Base-by-base conservation (phyloP, 2,329 filamentous ascomycete species). In the Fusarium ramigenum region DNA sequence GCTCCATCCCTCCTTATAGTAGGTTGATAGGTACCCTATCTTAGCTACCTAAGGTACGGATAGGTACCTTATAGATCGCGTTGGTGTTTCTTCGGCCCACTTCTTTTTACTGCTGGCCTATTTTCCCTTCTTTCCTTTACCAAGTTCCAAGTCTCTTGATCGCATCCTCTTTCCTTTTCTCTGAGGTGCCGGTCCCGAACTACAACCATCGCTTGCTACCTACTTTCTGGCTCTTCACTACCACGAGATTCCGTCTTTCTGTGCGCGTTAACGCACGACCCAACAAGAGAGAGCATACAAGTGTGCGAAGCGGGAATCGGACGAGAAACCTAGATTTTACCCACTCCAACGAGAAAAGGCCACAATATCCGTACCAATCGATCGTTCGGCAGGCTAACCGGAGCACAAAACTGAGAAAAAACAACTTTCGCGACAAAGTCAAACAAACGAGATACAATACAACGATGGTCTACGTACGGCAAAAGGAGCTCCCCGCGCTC, bases 401-500 rank as follows among this genome's bases (percentile, higher is more conserved):
- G 56, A 62, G 40, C 53, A 32, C 39, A 50, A 37, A 60, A 40
- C 28, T 7, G 32, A 57, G 32, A 60, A 60, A 28, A 62, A 42
- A 54, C 39, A 36, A 57, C 37, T 34, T 23, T 18, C 53, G 34
- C 63, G 23, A 56, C 52, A 52, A 25, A 25, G 8, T 19, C 28
- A 49, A 37, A 49, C 47, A 49, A 30, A 60, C n/a, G n/a, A 54
- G 19, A 47, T 44, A 70, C 69, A 64, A 58, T 47, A 69, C 56
- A 75, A 87, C 78, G 62, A 98, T 98, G 95, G 95, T 96, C 71
- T 98, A 98, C 87, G 95, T 99, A 69, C 94, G 96, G 75, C 93
- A 97, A 84, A 91, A 95, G 80, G 92, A 94, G 84, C 92, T 99
- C 72, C 91, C 93, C 43, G 94, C 93, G 81, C 91, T 99, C 78